These are phyloP conservation scores for Picochlorum sp. DNA, from an alignment of 139 green algal genomes.

Conservation along the genomic window DNA sequence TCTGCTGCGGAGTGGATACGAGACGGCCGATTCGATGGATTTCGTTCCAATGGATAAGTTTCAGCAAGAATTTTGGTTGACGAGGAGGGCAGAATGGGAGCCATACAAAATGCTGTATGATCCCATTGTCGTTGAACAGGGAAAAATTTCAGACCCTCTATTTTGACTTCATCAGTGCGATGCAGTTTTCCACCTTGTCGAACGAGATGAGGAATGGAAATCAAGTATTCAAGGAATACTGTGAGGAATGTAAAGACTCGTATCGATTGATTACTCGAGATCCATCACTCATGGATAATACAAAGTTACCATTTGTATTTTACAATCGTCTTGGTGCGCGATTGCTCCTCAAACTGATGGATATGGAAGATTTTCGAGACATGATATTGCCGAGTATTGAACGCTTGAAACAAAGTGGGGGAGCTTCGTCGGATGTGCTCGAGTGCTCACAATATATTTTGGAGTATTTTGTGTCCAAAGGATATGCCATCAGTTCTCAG, in stretches of 20 bases:
- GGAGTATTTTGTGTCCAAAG: constrained; percentile 45
- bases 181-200: constrained; percentile 54
- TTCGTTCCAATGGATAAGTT: constrained; percentile 73
- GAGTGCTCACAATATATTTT: constrained; percentile 30
- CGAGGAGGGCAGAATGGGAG: constrained; percentile 59
- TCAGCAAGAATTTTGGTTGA: constrained; percentile 63
- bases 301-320: constrained; percentile 35
- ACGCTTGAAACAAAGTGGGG: constrained; percentile 7
- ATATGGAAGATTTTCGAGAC: constrained; percentile 52
- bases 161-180: constrained; percentile 84
- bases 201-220: constrained; percentile 40
- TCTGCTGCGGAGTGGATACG: constrained; percentile 68
- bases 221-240: constrained; percentile 46
- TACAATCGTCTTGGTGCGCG: constrained; percentile 32
- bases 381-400: constrained; percentile 38
- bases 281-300: constrained; percentile 39
- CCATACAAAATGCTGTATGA: constrained; percentile 58
- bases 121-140: constrained; percentile 47
- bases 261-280: constrained; percentile 35
- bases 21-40: constrained; percentile 68
- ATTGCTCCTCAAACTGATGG: constrained; percentile 48
- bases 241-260: constrained; percentile 27
- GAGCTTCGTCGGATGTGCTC: constrained; percentile 17
- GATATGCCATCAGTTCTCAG: constrained; percentile 45
- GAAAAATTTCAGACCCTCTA: constrained; percentile 64